A percentile compares a stretch with the other conserved stretches of the same genome.
phyloP scores from a whole-genome alignment of 2,329 filamentous ascomycete species.

The Simplicillium sp. region DNA sequence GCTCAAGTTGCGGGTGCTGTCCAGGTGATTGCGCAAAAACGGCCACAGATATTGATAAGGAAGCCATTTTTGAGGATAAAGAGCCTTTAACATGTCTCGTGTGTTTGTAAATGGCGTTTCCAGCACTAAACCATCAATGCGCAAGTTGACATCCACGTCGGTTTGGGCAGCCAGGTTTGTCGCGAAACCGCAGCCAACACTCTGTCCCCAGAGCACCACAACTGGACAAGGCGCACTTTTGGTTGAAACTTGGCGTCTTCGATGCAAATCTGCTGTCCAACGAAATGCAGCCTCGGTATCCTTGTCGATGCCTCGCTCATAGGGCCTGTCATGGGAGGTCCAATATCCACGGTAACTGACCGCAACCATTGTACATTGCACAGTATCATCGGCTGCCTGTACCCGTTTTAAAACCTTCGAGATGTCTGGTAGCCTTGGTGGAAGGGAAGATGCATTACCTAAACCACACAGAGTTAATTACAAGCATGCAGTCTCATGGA shows the following conservation, averaged over 20 bases:
- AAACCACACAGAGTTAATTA: slow-evolving; percentile 3
- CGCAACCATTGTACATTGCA: slow-evolving; percentile 39
- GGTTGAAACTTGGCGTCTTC: slow-evolving; percentile 11
- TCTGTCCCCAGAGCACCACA: slow-evolving; percentile 67
- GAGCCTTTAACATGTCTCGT: slow-evolving; percentile 56
- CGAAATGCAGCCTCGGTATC: slow-evolving; percentile 56
- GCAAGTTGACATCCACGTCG: slow-evolving; percentile 21
- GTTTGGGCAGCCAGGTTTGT: slow-evolving; percentile 45
- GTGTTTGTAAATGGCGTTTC: slow-evolving; percentile 71
- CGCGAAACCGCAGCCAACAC: slow-evolving; percentile 64
- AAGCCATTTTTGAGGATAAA: slow-evolving; percentile 74
- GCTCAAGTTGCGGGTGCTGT: slow-evolving; percentile 42
- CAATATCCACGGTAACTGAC: slow-evolving; percentile 66
- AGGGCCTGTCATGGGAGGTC: slow-evolving; percentile 64
- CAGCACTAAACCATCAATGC: slow-evolving; percentile 46
- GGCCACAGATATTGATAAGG: slow-evolving; percentile 68
- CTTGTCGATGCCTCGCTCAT: slow-evolving; percentile 58
- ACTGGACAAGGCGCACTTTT: slow-evolving; percentile 14
- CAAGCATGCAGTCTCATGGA: background rate
- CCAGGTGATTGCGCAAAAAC: slow-evolving; percentile 58
- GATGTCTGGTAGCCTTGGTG: slow-evolving; percentile 46
- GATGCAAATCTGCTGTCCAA: slow-evolving; percentile 45
- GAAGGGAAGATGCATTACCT: slow-evolving; percentile 52
- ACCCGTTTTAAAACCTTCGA: slow-evolving; percentile 41
- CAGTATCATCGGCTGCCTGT: slow-evolving; percentile 23